Percentiles rank a stretch among this genome's conserved stretches.
These are phyloP conservation scores for Cordyceps cateniannulata DNA, from an alignment of 2,329 filamentous ascomycete genomes.

Conservation along the genomic window DNA sequence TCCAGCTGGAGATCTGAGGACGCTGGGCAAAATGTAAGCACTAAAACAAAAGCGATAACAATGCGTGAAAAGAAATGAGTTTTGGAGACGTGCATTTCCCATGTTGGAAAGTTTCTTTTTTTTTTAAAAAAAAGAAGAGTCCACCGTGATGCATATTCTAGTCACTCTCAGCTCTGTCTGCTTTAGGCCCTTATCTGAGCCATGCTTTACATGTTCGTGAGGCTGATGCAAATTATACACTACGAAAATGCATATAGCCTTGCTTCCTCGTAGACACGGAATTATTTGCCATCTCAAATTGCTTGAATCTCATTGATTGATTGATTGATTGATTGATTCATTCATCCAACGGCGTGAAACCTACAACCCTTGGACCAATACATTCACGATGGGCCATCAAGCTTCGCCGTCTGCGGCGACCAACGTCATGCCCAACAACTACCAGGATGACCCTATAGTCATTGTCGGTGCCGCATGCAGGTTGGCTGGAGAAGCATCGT, in stretches of 20 bases:
- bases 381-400: neutral
- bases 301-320: no score
- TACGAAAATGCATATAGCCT: neutral
- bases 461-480: neutral
- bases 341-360: no score
- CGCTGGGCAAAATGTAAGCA: neutral
- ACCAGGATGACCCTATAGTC: neutral
- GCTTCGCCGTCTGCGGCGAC: no score
- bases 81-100: neutral
- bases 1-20: neutral
- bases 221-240: neutral
- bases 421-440: neutral
- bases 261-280: no score
- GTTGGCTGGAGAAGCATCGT: neutral
- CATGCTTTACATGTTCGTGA: neutral
- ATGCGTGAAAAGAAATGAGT: neutral
- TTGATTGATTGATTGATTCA: no score
- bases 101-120: neutral
- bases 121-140: neutral
- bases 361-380: neutral
- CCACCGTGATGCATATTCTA: neutral
- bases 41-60: neutral
- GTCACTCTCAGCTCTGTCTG: neutral
- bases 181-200: no score
- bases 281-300: no score